Conservation (phyloP, 805 yeast genomes). For the Ogataea degrootiae region DNA sequence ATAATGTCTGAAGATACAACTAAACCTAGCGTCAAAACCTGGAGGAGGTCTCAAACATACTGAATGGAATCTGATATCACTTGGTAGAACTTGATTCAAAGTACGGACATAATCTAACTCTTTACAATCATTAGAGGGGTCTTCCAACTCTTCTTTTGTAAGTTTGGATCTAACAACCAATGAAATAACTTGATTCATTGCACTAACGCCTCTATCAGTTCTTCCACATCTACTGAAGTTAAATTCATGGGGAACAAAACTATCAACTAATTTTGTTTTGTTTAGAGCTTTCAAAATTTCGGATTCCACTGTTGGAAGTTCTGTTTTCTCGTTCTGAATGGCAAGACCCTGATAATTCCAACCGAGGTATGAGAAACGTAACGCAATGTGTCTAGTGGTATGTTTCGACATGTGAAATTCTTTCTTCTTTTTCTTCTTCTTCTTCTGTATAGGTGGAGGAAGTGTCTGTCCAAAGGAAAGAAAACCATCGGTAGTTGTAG, state of each 20-base stretch:
- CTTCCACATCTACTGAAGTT: constrained; percentile 89
- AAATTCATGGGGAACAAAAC: constrained; percentile 55
- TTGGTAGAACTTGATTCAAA: constrained; percentile 72
- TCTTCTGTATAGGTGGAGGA: constrained; percentile 6
- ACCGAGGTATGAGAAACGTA: constrained; percentile 83
- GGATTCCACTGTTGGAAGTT: constrained; percentile 83
- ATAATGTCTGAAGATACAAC: constrained; percentile 83
- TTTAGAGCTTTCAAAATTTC: constrained; percentile 66
- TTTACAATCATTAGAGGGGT: constrained; percentile 49
- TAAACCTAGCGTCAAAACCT: constrained; percentile 87
- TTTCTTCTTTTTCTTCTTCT: constrained; percentile 38
- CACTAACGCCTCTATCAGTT: constrained; percentile 96
- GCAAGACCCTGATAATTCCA: constrained; percentile 95
- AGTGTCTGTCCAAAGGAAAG: too few species aligned
- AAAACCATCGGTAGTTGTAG: not conserved
- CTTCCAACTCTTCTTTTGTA: constrained; percentile 54
- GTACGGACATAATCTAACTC: constrained; percentile 77
- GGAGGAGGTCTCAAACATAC: constrained; percentile 79
- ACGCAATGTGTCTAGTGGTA: constrained; percentile 64
- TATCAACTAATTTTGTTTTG: constrained; percentile 59
- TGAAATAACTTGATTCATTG: constrained; percentile 91
- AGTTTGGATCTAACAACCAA: constrained; percentile 68
- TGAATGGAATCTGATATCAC: constrained; percentile 78
- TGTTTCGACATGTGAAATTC: constrained; percentile 63
- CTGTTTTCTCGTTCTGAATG: constrained; percentile 68